Conservation (phyloP, 768 basidiomycete species). For the Lepiota subincarnata region DNA sequence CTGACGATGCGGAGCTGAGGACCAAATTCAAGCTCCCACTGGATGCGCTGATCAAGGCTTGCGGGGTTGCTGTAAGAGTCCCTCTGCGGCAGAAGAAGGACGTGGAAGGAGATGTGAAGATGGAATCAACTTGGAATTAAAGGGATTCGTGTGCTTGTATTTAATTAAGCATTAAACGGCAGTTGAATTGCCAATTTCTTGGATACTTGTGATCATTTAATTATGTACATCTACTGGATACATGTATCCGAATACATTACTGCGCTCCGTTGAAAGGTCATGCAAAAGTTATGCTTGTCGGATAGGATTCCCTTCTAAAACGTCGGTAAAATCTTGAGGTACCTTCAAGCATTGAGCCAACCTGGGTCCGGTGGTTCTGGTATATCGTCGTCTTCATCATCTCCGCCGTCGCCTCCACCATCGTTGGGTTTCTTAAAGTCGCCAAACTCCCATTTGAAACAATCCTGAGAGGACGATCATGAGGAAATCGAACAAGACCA, state of each 20-base stretch:
- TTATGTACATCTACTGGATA: neutral
- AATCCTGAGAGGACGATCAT: slow-evolving; percentile 47
- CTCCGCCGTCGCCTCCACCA: neutral
- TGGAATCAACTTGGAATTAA: neutral
- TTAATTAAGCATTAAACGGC: too few species aligned
- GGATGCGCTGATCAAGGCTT: neutral
- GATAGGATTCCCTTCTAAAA: neutral
- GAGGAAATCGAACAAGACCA: neutral
- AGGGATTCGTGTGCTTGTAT: too few species aligned
- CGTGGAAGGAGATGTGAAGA: neutral
- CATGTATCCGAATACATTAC: neutral
- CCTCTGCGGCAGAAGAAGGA: neutral
- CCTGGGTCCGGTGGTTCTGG: slow-evolving; percentile 3
- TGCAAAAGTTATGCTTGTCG: neutral
- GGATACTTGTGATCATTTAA: too few species aligned
- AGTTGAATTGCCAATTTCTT: too few species aligned
- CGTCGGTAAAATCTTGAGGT: neutral
- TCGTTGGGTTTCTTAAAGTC: slow-evolving; percentile 26
- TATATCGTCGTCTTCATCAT: neutral
- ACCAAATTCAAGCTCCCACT: neutral
- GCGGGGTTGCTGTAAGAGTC: neutral
- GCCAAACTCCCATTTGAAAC: slow-evolving; percentile 74
- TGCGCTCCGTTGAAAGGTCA: neutral
- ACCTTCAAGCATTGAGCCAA: neutral
- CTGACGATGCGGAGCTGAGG: slow-evolving; percentile 2